These are phyloP conservation scores for Madurella mycetomatis DNA, from an alignment of 2,329 filamentous ascomycete species.

Conservation along the genomic window DNA sequence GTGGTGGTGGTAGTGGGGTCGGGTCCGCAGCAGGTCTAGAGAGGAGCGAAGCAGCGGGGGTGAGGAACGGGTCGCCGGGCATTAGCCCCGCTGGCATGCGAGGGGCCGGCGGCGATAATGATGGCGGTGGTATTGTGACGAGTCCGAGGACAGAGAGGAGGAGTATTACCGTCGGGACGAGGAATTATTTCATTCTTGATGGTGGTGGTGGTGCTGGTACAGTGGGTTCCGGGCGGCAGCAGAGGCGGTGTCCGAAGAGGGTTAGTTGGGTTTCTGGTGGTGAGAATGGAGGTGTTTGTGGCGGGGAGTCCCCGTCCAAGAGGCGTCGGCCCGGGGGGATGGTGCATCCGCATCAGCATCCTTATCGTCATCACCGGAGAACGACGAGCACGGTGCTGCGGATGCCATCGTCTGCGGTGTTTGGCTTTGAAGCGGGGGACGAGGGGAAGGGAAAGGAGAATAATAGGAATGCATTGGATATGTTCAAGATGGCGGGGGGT, in stretches of 20 bases:
- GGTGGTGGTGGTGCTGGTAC: neutral
- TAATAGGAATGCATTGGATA: conserved; percentile 3
- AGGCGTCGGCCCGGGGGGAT: conserved; percentile 2
- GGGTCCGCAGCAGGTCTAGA: no score
- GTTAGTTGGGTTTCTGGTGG: neutral
- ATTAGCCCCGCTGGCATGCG: conserved; percentile 16
- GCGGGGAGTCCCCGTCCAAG: conserved; percentile 2
- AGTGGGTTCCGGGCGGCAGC: neutral
- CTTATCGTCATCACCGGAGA: conserved; percentile 1
- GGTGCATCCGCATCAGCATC: neutral
- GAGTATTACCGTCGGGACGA: conserved; percentile 33
- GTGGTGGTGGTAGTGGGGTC: no score
- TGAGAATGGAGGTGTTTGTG: neutral
- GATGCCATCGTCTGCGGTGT: neutral
- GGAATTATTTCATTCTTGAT: conserved; percentile 46
- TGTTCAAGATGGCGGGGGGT: conserved; percentile 9
- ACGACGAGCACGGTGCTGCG: neutral
- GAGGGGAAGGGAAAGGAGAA: conserved; percentile 12
- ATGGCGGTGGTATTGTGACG: neutral
- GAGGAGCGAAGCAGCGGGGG: no score
- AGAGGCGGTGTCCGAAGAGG: neutral
- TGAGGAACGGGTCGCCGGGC: no score
- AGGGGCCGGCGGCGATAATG: conserved; percentile 13
- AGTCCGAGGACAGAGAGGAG: neutral
- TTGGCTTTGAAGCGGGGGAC: neutral